Base-by-base conservation (phyloP, 768 basidiomycete species). In the Sarcodon sp. region DNA sequence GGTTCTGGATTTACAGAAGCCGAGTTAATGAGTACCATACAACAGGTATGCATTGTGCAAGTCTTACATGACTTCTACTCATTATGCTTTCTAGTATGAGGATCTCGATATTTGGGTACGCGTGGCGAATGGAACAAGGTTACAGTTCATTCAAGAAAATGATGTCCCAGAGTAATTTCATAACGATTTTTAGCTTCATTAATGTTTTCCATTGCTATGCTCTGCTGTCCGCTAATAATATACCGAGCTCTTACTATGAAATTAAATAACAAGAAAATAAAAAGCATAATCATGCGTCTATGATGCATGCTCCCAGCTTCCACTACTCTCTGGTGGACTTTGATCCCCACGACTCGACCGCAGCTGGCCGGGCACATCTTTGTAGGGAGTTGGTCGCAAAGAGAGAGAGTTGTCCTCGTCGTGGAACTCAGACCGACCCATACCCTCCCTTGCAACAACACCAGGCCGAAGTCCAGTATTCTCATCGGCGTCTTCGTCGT, bases 1-100 rank as follows among this genome's bases (percentile, higher is more conserved):
- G 81, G 79, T 43, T 80, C 79, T 54, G 93, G 93, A 13, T 96
- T 84, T 65, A 97, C 90, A 11, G 94, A 99, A 61, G 79, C 75
- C 1, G 86, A 91, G 64, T 72, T 99, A 11, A 87, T 84, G 71
- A 82, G 88, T 52, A 87, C 89, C 0, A 83, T 97, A 45, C 57
- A 71, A 13, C 73, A 85, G 70, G 92, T 92, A 58, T 62, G 80
- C 60, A 27, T 50, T 11, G 18, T 16, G 51, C 47, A 47, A 21
- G 37, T 45, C 43, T 45, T 6, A n/a, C 35, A 43, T 47, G 6
- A 47, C 34, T 6, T 41, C 8, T 57, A 44, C 47, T 51, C 57
- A 47, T 39, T 54, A 35, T 12, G 15, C 3, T 15, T 35, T 43
- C 41, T 58, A 97, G 93, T 97, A 96, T 62, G 92, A 96, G 63